Conservation (phyloP, 495 filamentous ascomycete genomes). For the Barbatosphaeria neglecta region DNA sequence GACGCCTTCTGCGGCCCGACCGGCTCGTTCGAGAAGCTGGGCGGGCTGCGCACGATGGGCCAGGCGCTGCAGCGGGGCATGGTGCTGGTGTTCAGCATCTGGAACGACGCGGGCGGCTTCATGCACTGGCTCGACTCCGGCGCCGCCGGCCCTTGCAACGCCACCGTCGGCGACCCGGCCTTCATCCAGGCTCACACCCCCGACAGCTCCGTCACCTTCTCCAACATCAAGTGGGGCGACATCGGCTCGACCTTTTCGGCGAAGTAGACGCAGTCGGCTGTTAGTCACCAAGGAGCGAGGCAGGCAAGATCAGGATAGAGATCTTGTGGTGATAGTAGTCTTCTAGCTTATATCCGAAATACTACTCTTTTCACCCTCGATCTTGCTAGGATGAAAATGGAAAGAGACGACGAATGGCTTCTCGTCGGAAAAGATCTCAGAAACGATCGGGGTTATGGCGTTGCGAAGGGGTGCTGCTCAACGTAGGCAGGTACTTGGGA, state of each 20-base stretch:
- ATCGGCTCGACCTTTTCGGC: conserved; percentile 41
- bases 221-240: conserved; percentile 54
- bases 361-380: too few species aligned
- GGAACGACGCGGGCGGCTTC: conserved; percentile 45
- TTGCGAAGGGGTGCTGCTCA: too few species aligned
- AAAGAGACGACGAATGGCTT: too few species aligned
- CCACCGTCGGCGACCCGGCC: conserved; percentile 34
- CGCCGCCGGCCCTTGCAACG: conserved; percentile 47
- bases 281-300: too few species aligned
- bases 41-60: conserved; percentile 48
- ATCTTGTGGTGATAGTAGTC: too few species aligned
- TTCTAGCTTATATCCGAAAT: too few species aligned
- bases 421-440: too few species aligned
- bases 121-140: conserved; percentile 56
- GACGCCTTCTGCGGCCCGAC: conserved; percentile 46
- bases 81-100: conserved; percentile 55
- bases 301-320: too few species aligned
- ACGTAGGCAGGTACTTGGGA: too few species aligned
- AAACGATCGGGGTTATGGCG: too few species aligned
- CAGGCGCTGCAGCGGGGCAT: conserved; percentile 47
- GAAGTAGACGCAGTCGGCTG: too few species aligned
- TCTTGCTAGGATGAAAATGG: too few species aligned
- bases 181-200: conserved; percentile 35
- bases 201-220: conserved; percentile 44
- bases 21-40: conserved; percentile 36